These are phyloP conservation scores for Dillenia turbinata DNA, from an alignment of 164 flowering plant species.

Conservation along the genomic window DNA sequence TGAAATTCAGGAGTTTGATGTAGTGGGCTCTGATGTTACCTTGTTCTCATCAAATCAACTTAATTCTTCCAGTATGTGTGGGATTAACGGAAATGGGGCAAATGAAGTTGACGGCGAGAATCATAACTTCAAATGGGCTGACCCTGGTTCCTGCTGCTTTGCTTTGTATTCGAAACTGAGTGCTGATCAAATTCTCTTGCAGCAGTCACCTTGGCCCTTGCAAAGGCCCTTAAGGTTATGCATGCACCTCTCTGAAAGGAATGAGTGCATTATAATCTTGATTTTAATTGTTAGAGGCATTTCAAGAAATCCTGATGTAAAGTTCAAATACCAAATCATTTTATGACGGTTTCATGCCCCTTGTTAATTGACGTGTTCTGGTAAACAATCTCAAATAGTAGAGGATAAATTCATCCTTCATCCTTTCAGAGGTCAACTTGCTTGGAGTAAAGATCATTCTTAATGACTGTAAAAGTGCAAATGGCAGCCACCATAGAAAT, in stretches of 20 bases:
- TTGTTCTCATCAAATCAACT: constrained; percentile 69
- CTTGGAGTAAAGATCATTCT: too few relatives aligned
- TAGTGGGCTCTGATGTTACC: constrained; percentile 61
- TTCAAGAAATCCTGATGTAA: too few relatives aligned
- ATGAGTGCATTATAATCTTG: too few relatives aligned
- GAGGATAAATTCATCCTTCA: too few relatives aligned
- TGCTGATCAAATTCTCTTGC: constrained; percentile 53
- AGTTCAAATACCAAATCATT: too few relatives aligned
- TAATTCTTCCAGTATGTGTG: constrained; percentile 15
- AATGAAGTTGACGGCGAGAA: constrained; percentile 21
- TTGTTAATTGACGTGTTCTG: too few relatives aligned
- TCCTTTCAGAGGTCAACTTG: too few relatives aligned
- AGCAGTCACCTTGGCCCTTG: constrained; percentile 91
- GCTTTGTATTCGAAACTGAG: constrained; percentile 75
- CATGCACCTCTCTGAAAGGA: not conserved
- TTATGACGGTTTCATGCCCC: too few relatives aligned
- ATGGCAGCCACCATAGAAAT: too few relatives aligned
- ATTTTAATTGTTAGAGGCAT: too few relatives aligned
- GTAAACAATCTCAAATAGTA: too few relatives aligned
- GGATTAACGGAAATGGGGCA: constrained; percentile 12
- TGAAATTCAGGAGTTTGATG: constrained; percentile 70
- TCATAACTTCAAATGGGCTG: constrained; percentile 57
- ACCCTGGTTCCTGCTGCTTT: constrained; percentile 84
- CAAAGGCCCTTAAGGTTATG: constrained; percentile 88
- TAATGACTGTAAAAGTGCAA: too few relatives aligned